Evolutionary conservation across 2,329 filamentous ascomycete species (phyloP).

Genomic region (Zymoseptoria brevis): DNA sequence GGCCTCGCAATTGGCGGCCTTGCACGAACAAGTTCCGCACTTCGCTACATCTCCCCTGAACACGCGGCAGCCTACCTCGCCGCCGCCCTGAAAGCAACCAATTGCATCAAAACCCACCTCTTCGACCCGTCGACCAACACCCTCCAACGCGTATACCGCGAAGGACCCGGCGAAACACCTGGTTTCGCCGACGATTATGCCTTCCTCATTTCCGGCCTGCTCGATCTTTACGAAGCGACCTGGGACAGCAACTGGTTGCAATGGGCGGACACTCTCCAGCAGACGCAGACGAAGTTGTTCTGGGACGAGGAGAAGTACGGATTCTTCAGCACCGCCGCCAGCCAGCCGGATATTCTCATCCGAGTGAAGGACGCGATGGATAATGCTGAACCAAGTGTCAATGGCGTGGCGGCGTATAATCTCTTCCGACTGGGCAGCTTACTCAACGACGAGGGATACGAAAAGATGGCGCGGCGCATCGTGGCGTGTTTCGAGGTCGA

Average conservation of each 20-base stretch:
- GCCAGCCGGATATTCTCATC: constrained; percentile 64
- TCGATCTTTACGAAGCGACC: constrained; percentile 78
- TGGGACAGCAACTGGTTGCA: constrained; percentile 66
- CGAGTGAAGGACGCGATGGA: constrained; percentile 95
- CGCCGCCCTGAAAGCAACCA: constrained; percentile 59
- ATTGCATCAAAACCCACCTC: constrained; percentile 64
- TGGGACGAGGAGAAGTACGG: constrained; percentile 56
- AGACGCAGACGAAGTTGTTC: constrained; percentile 67
- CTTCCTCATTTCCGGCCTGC: constrained; percentile 71
- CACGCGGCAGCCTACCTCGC: constrained; percentile 44
- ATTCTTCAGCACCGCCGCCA: constrained; percentile 63
- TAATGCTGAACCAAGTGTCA: constrained; percentile 79
- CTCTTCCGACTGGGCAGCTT: constrained; percentile 71
- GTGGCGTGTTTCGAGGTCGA: constrained; percentile 84
- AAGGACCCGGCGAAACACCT: constrained; percentile 55
- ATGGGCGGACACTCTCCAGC: constrained; percentile 76
- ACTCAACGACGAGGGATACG: constrained; percentile 58
- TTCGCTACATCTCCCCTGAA: constrained; percentile 53
- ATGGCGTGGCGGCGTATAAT: constrained; percentile 79
- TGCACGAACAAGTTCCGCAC: constrained; percentile 62
- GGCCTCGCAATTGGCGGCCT: constrained; percentile 78
- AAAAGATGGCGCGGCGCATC: constrained; percentile 60
- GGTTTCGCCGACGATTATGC: constrained; percentile 94
- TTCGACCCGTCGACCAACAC: constrained; percentile 57
- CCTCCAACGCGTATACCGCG: constrained; percentile 67